Base-by-base conservation (phyloP, 139 green algal species). In the Pleodorina starrii region DNA sequence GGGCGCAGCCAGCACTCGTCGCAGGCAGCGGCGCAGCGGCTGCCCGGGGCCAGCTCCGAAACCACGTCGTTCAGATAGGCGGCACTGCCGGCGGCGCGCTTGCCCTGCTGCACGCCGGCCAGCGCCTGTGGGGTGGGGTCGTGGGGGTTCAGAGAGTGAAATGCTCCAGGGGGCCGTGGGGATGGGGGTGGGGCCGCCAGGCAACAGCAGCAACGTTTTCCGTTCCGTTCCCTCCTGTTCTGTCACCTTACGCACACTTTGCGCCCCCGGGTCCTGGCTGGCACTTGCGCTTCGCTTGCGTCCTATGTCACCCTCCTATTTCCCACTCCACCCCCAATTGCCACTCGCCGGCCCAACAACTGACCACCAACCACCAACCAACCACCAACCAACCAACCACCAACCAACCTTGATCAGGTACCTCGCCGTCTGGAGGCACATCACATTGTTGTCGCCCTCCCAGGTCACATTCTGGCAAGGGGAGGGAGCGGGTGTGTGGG, bases 381-480 rank as follows among this genome's bases (percentile, higher is more conserved):
- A n/a, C n/a, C n/a, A n/a, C n/a, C n/a, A n/a, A n/a, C n/a, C n/a
- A n/a, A n/a, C n/a, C n/a, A n/a, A n/a, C n/a, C n/a, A n/a, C n/a
- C n/a, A n/a, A n/a, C n/a, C n/a, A 74, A 91, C 87, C 81, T 87
- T 87, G 42, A 87, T 7, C 17, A 87, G 60, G 81, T 79, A 81
- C 14, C 75, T 40, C 12, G 75, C 72, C 40, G 63, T 85, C 92
- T 96, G 93, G 36, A 98, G 93, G 90, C 89, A 96, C 86, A 98
- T 77, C 72, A 98, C 95, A 86, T 97, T 98, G 96, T 99, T 99
- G 94, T 98, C 96, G 17, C 97, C 97, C 93, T 99, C 97, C 97
- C 97, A 99, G 23, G 97, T 99, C 35, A 96, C 93, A 77, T 99
- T 99, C 93, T 98, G 95, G 9, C 46, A 7, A 54, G 44, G 63